These are phyloP conservation scores for Ophiostoma piceae DNA, from an alignment of 2,329 filamentous ascomycete species.

Conservation along the genomic window DNA sequence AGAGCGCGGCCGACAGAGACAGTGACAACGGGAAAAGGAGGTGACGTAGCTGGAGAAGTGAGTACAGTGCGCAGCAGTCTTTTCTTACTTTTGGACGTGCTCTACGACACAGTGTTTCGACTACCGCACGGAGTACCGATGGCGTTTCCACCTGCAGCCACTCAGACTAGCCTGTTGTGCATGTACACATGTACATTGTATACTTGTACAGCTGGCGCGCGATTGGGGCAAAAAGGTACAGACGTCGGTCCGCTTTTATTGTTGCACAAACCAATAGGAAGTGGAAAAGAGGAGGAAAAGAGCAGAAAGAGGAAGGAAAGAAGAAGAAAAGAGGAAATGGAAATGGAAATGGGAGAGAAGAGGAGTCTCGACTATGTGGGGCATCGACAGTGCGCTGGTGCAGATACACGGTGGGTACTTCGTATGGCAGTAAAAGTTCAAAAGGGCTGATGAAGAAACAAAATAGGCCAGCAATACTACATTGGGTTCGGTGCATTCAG, in stretches of 20 bases:
- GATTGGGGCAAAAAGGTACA: constrained; percentile 6
- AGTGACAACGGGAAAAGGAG: constrained; percentile 11
- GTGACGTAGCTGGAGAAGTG: constrained; percentile 30
- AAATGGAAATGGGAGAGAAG: not conserved
- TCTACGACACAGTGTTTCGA: not conserved
- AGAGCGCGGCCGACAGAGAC: not conserved
- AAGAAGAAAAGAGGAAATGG: too few relatives aligned
- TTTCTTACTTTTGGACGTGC: not conserved
- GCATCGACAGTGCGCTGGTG: not conserved
- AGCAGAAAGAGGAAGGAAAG: not conserved
- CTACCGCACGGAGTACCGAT: not conserved
- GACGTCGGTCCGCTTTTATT: not conserved
- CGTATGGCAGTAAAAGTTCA: not conserved
- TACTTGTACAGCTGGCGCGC: constrained; percentile 6
- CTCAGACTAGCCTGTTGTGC: not conserved
- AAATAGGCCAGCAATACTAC: not conserved
- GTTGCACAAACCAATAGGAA: not conserved
- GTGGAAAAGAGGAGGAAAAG: not conserved
- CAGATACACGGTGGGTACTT: not conserved
- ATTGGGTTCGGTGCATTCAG: not conserved
- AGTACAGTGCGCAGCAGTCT: not conserved
- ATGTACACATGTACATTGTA: not conserved
- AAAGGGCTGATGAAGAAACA: not conserved
- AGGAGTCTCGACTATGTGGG: not conserved
- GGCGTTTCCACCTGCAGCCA: constrained; percentile 2